Evolutionary conservation across 345 rosid species (phyloP).

Genomic region (Eucalyptus sp.): DNA sequence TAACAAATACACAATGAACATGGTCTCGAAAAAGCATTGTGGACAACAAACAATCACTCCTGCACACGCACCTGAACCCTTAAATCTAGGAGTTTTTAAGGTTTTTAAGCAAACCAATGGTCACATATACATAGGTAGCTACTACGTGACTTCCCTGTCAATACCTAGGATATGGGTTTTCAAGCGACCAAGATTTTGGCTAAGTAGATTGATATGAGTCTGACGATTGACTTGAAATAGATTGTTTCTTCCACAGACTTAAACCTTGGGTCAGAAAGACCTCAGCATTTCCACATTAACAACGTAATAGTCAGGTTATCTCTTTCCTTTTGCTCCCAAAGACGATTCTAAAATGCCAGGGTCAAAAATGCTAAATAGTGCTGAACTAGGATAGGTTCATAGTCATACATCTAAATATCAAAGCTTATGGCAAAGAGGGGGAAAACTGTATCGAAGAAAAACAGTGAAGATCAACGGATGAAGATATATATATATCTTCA

Average conservation of each 20-base stretch:
- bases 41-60: not conserved
- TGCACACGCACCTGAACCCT: accelerated
- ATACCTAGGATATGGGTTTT: not conserved
- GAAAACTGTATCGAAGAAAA: not conserved
- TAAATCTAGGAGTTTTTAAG: not conserved
- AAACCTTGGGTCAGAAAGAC: not conserved
- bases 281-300: not conserved
- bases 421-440: not conserved
- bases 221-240: not conserved
- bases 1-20: not conserved
- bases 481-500: too few relatives aligned
- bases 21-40: not conserved
- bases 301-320: not conserved
- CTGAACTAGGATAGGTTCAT: not conserved
- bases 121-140: not conserved
- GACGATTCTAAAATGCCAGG: not conserved
- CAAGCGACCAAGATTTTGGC: not conserved
- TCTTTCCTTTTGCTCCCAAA: not conserved
- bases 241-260: not conserved
- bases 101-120: not conserved
- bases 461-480: not conserved
- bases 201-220: not conserved
- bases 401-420: not conserved
- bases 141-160: not conserved
- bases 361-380: not conserved